A percentile compares a stretch with the other conserved stretches of the same genome.
These are phyloP conservation scores for Ustilago trichophora DNA, from an alignment of 1,284 basidiomycete species.

Conservation along the genomic window DNA sequence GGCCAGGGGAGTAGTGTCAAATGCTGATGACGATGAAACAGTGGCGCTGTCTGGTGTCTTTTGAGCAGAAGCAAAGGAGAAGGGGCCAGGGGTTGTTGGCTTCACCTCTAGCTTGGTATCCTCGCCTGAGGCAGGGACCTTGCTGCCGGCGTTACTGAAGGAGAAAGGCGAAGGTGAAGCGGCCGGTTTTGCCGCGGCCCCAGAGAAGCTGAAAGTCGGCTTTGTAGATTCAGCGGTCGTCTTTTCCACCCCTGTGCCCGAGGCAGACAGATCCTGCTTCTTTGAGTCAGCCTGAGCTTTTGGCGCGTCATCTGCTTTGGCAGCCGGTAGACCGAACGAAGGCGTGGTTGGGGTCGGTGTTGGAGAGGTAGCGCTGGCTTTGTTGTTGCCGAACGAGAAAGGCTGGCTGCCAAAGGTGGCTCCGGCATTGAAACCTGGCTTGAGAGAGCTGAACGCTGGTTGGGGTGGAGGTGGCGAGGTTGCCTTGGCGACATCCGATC, in stretches of 20 bases:
- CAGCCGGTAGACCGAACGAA: neutral
- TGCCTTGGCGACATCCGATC: conserved; percentile 5
- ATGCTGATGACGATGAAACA: conserved; percentile 1
- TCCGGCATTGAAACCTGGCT: conserved; percentile 25
- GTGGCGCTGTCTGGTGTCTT: neutral
- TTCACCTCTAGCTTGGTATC: conserved; percentile 9
- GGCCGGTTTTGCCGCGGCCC: conserved; percentile 7
- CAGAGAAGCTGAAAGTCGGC: conserved; percentile 25
- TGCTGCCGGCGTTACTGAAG: conserved; percentile 2
- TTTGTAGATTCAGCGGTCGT: neutral
- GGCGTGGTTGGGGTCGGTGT: neutral
- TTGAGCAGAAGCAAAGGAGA: conserved; percentile 18
- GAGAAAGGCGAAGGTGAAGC: conserved; percentile 10
- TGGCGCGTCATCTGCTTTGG: neutral
- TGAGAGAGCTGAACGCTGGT: conserved; percentile 36
- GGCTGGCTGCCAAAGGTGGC: conserved; percentile 27
- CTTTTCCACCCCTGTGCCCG: neutral
- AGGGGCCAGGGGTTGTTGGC: conserved; percentile 9
- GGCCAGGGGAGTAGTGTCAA: neutral
- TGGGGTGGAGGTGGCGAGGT: conserved; percentile 17
- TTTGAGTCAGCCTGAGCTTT: neutral
- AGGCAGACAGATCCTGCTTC: neutral
- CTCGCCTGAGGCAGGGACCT: neutral
- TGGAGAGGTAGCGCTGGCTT: neutral
- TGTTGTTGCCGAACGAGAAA: conserved; percentile 36